phyloP scores from a whole-genome alignment of 768 basidiomycete species.

The Botryobasidium botryosum region DNA sequence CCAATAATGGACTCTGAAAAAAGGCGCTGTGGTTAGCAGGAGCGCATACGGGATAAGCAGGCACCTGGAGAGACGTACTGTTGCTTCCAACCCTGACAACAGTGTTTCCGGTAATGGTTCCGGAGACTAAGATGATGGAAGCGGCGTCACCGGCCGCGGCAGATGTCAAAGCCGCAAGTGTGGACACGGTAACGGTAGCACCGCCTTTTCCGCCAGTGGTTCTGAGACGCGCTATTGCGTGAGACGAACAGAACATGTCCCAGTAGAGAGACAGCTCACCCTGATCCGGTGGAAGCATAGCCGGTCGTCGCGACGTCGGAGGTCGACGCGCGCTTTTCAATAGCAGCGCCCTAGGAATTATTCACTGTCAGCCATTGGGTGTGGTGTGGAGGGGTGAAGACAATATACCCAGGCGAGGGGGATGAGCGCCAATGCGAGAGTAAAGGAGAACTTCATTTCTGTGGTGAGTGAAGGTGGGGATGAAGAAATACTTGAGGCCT shows the following conservation, averaged over 20 bases:
- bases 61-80: slow-evolving; percentile 13
- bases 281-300: background rate
- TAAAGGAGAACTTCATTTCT: too few relatives aligned
- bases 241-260: background rate
- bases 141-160: slow-evolving; percentile 27
- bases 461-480: too few relatives aligned
- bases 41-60: background rate
- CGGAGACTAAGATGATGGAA: slow-evolving; percentile 30
- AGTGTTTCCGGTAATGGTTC: slow-evolving; percentile 27
- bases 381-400: too few relatives aligned
- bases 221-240: too few relatives aligned
- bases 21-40: background rate
- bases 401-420: too few relatives aligned
- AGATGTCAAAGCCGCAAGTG: slow-evolving; percentile 25
- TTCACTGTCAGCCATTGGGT: too few relatives aligned
- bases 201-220: slow-evolving; percentile 31
- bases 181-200: slow-evolving; percentile 27
- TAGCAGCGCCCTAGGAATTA: background rate
- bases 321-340: background rate
- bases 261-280: background rate
- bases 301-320: background rate
- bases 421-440: too few relatives aligned
- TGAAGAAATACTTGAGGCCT: too few relatives aligned
- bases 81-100: slow-evolving; percentile 30
- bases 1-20: background rate